A percentile compares a stretch with the other conserved stretches of the same genome.
Conservation (phyloP, 2,329 filamentous ascomycete species). For the Zasmidium angulare region DNA sequence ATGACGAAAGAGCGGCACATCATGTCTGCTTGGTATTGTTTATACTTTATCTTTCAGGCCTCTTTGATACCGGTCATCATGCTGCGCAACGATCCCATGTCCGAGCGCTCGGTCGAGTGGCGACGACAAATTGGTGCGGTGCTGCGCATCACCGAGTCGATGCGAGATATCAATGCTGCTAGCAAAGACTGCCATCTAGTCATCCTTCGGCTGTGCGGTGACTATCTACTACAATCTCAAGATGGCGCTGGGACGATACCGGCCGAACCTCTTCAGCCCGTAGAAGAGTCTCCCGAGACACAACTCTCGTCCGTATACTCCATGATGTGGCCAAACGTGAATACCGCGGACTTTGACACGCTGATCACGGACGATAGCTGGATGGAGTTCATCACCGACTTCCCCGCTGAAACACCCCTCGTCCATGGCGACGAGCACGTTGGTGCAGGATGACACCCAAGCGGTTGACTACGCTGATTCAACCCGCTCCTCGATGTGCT, state of each 20-base stretch:
- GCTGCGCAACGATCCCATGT: slow-evolving; percentile 45
- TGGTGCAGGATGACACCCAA: not conserved
- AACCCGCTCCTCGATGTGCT: slow-evolving; percentile 23
- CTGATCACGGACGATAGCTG: slow-evolving; percentile 25
- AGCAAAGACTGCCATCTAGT: slow-evolving; percentile 45
- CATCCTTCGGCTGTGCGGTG: slow-evolving; percentile 44
- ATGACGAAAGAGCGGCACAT: slow-evolving; percentile 39
- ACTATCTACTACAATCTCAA: slow-evolving; percentile 27
- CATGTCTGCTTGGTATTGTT: slow-evolving; percentile 48
- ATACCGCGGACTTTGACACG: slow-evolving; percentile 22
- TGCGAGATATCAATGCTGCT: slow-evolving; percentile 42
- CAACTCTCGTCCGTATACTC: slow-evolving; percentile 45
- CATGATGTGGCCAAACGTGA: slow-evolving; percentile 50
- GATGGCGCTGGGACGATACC: not conserved
- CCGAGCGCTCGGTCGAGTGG: slow-evolving; percentile 42
- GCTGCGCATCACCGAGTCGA: slow-evolving; percentile 39
- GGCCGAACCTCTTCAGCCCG: slow-evolving; percentile 16
- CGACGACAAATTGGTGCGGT: slow-evolving; percentile 42
- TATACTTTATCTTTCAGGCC: slow-evolving; percentile 53
- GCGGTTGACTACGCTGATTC: slow-evolving; percentile 1
- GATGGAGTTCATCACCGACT: slow-evolving; percentile 20
- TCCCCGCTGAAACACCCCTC: slow-evolving; percentile 11
- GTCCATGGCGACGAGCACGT: not conserved
- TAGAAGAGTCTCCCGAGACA: slow-evolving; percentile 43
- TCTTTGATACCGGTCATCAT: slow-evolving; percentile 51